Conservation (phyloP, 2,329 filamentous ascomycete species). For the Lachnellula hyalina region DNA sequence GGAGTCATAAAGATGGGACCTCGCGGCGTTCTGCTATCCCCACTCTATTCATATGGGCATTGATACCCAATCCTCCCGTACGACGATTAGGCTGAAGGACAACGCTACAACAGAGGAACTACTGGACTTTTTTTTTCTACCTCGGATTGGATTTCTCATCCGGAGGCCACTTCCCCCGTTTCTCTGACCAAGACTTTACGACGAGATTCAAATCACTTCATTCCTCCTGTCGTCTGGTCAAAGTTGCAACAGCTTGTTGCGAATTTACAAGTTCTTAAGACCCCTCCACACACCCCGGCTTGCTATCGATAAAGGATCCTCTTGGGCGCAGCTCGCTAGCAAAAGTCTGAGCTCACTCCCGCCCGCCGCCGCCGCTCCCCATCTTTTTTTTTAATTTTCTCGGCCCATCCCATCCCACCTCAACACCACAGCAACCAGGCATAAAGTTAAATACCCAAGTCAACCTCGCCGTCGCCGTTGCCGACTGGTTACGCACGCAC, state of each 20-base stretch:
- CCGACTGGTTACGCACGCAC: conserved; percentile 13
- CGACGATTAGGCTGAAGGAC: conserved; percentile 28
- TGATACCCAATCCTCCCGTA: conserved; percentile 25
- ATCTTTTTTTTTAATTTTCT: conserved; percentile 1
- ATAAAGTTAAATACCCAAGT: background rate
- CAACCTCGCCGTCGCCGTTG: conserved; percentile 8
- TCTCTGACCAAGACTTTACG: background rate
- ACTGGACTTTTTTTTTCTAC: conserved; percentile 3
- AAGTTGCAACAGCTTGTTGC: background rate
- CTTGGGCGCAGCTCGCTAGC: conserved; percentile 1
- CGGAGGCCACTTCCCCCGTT: background rate
- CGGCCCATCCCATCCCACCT: conserved; percentile 1
- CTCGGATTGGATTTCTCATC: background rate
- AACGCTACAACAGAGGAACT: conserved; percentile 15
- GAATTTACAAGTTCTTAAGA: background rate
- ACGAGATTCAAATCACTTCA: no score
- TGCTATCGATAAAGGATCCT: background rate
- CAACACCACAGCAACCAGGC: conserved; percentile 1
- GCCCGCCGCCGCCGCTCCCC: background rate
- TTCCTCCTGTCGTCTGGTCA: no score
- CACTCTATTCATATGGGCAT: conserved; percentile 22
- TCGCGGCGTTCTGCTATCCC: conserved; percentile 12
- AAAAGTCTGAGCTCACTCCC: conserved; percentile 5
- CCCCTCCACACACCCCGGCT: background rate
- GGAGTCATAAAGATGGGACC: conserved; percentile 22